Evolutionary conservation across 2,329 filamentous ascomycete species (phyloP).

Genomic region (Aspergillus ibericus): DNA sequence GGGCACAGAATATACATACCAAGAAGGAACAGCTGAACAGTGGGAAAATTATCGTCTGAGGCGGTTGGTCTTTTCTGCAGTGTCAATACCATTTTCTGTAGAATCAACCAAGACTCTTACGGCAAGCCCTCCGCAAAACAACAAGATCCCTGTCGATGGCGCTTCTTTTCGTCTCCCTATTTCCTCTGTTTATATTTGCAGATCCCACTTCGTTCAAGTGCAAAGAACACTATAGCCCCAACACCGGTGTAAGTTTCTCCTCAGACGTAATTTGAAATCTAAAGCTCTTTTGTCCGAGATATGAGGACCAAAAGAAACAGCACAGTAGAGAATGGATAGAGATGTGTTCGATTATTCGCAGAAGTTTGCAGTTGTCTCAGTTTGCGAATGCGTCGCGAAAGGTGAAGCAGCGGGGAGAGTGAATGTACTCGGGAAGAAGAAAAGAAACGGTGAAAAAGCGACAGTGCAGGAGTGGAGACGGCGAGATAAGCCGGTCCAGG

Average conservation of each 20-base stretch:
- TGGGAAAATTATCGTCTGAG: constrained; percentile 74
- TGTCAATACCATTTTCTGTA: constrained; percentile 61
- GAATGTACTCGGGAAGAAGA: not conserved
- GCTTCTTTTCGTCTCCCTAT: not conserved
- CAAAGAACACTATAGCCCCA: not conserved
- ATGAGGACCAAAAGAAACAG: not conserved
- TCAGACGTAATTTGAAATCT: too few species aligned
- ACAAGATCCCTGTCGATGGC: constrained; percentile 8
- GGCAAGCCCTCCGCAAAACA: constrained; percentile 32
- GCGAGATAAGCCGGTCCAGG: not conserved
- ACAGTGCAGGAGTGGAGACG: not conserved
- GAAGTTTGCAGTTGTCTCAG: not conserved
- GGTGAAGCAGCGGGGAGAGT: not conserved
- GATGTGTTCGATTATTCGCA: not conserved
- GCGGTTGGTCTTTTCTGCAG: constrained; percentile 55
- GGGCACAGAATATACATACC: constrained; percentile 54
- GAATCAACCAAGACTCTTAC: constrained; percentile 55
- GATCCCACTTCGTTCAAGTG: not conserved
- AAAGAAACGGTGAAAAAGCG: not conserved
- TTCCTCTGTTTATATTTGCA: not conserved
- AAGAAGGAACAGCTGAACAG: constrained; percentile 77
- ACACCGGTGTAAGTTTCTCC: not conserved
- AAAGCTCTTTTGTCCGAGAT: not conserved
- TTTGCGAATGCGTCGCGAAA: not conserved
- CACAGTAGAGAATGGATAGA: not conserved